Conservation (phyloP, 257 asterid genomes). For the Marsdenia floribunda region DNA sequence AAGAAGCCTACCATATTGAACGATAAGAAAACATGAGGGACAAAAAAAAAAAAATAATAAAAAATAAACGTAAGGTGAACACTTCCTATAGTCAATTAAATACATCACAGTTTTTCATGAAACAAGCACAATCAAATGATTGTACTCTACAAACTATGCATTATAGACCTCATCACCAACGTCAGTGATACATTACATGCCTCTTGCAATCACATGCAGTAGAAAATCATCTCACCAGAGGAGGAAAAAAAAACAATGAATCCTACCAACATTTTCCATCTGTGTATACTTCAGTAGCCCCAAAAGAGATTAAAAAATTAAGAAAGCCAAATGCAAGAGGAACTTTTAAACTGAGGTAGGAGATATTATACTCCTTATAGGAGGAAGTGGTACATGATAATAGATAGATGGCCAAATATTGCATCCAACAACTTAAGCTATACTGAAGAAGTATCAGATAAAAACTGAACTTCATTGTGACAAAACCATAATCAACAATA, state of each 20-base stretch:
- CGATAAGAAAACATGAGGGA: neutral
- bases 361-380: neutral
- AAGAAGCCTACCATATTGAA: neutral
- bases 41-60: too few relatives aligned
- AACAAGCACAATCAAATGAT: neutral
- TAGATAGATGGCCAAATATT: neutral
- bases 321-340: neutral
- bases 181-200: neutral
- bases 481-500: conserved; percentile 3
- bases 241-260: neutral
- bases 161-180: neutral
- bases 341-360: neutral
- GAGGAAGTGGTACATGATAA: neutral
- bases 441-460: neutral
- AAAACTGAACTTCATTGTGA: neutral
- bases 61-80: too few relatives aligned
- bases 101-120: neutral
- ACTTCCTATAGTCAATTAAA: neutral
- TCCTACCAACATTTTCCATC: neutral
- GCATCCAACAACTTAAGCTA: neutral
- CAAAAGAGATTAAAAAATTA: neutral
- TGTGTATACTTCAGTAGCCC: neutral
- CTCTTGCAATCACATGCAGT: neutral
- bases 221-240: neutral
- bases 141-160: neutral